Evolutionary conservation across 352 stramenopile genomes (phyloP), one percentile per base, ranked within the genome.

Genomic region (Thraustotheca clavata): DNA sequence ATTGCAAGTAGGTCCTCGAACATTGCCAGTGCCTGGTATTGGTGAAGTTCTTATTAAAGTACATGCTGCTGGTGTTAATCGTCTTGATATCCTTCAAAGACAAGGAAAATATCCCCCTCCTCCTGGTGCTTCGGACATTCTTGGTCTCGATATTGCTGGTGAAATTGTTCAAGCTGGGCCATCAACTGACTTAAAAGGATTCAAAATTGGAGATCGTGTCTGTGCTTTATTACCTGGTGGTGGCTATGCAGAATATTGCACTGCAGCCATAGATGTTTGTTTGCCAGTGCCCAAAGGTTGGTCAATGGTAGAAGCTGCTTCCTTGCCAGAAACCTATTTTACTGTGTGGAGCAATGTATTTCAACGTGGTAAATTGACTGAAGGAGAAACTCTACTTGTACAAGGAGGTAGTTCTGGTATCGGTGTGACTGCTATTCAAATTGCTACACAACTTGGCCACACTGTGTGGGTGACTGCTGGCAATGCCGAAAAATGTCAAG

Each of bases 281-380:
- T 31, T 59, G 29, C 67, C 67, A 18, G 59, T 72, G 61, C 67
- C 67, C 20, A 70, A 69, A 20, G 63, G 63, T 27, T 69, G 31
- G 18, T 31, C 32, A 11, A 70, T 72, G 31, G 47, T 72, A 4
- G 48, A 61, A 14, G 63, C 72, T 3, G 70, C 72, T 16, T 71
- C 68, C 5, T 48, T 79, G 20, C 73, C 71, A 14, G 73, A 79
- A 47, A 71, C 73, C 1, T 68, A 62, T 48, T 76, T 79, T 43
- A 79, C 73, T 2, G 69, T 72, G 11, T 79, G 73, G 71, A 72
- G 69, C 40, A 79, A 77, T 49, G 54, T 79, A 9, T 73, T 77
- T 32, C 62, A 73, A 24, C 47, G 50, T 6, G 69, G 57, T 4
- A 36, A 71, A 20, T 16, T 71, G 11, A 54, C 62, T 27, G 43